Evolutionary conservation across 495 filamentous ascomycete genomes (phyloP), one percentile per base, ranked within the genome.

Genomic region (Cercophora scortea): DNA sequence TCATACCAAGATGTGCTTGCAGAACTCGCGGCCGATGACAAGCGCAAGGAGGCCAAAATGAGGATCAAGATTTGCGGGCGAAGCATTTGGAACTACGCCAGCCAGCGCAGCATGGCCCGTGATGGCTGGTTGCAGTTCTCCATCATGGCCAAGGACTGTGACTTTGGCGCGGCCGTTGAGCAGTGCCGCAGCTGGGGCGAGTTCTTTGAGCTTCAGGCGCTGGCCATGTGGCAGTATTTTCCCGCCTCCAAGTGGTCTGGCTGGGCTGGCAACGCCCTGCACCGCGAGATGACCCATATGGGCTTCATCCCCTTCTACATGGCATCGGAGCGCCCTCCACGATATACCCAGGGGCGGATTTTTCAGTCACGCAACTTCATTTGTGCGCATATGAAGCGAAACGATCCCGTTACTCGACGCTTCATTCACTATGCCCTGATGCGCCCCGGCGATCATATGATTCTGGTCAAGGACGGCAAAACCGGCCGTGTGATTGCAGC

Each of bases 131-230:
- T 78, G 19, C 78, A 79, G 39, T 79, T 79, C 58, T 78, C 71
- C 36, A 65, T 80, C 50, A 65, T 79, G 54, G 75, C 77, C 7
- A 77, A 77, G 59, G 71, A 76, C 48, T 75, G 72, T 47, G 47
- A 61, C 45, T 63, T 80, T 11, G 58, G 57, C 15, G 68, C 75
- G 16, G 77, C 77, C 17, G 70, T 74, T n/a, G 52, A 63, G 15
- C 68, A 80, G 8, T 81, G 78, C 53, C 72, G 75, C 40, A 76
- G 75, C 53, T 79, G 75, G 76, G 69, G 76, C 32, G 78, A 81
- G 53, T 76, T 79, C 57, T 74, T 70, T 43, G 69, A 79, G 42
- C 53, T 81, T 32, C 75, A 73, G 41, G 61, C 72, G 36, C 66
- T 79, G 8, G 63, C 73, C 5, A 43, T 67, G 13, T 78, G 71